Conservation (phyloP, 176 grass and related monocot species). For the Musa troglodytarum region DNA sequence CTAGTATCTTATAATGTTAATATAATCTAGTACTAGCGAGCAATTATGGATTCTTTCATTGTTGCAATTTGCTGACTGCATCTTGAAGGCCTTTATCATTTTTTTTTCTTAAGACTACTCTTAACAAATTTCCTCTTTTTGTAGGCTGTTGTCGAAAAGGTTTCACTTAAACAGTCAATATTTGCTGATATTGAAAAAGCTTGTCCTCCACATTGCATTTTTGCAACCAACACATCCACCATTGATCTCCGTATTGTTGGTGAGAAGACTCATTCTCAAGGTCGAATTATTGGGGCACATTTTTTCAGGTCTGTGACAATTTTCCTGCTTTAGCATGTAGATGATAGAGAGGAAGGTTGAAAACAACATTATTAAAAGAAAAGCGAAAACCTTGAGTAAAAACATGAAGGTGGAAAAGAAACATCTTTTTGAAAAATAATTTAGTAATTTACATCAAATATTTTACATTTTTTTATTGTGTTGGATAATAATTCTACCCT, state of each 20-base stretch:
- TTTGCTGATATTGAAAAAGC: constrained; percentile 88
- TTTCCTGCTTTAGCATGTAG: neutral
- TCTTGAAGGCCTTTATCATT: too few relatives aligned
- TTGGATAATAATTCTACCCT: neutral
- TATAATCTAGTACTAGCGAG: too few relatives aligned
- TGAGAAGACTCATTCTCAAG: constrained; percentile 73
- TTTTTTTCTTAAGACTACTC: neutral
- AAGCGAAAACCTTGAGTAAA: neutral
- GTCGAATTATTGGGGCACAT: constrained; percentile 90
- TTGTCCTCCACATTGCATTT: constrained; percentile 82
- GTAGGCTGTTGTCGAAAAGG: constrained; percentile 94
- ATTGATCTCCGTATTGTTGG: constrained; percentile 88
- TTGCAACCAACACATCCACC: constrained; percentile 94
- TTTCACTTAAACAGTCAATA: constrained; percentile 95
- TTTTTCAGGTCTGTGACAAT: constrained; percentile 76
- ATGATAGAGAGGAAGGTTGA: neutral
- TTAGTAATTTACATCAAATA: too few relatives aligned
- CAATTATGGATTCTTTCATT: too few relatives aligned
- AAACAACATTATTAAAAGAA: neutral
- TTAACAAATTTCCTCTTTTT: constrained; percentile 12
- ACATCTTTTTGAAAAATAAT: neutral
- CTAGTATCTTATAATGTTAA: too few relatives aligned
- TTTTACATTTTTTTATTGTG: neutral
- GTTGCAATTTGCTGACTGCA: too few relatives aligned
- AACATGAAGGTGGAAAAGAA: neutral